A percentile compares a stretch with the other conserved stretches of the same genome.
Conservation (phyloP, 768 basidiomycete species). For the Pulveroboletus sp. region DNA sequence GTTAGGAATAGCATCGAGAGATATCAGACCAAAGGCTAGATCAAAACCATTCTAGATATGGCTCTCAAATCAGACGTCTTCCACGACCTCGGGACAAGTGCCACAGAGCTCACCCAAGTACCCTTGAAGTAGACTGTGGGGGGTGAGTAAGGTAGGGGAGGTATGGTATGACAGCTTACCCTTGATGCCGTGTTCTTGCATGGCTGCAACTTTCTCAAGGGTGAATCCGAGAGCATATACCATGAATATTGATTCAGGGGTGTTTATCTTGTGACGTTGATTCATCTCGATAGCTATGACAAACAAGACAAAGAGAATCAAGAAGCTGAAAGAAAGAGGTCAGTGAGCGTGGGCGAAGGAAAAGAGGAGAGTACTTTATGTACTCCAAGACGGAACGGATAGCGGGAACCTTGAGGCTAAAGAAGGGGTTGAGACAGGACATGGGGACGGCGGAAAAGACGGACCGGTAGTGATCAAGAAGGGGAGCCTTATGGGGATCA, state of each 20-base stretch:
- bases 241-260: conserved; percentile 72
- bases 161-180: conserved; percentile 38
- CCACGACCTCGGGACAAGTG: conserved; percentile 8
- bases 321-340: conserved; percentile 43
- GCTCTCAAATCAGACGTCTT: conserved; percentile 14
- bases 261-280: conserved; percentile 56
- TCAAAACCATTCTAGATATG: conserved; percentile 81
- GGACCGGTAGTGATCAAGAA: conserved; percentile 94
- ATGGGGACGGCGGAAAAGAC: conserved; percentile 11
- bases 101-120: conserved; percentile 57
- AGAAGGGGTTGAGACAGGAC: not conserved
- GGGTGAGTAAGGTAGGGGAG: conserved; percentile 3
- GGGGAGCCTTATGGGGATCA: conserved; percentile 87
- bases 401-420: conserved; percentile 86
- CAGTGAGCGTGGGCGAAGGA: not conserved
- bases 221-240: conserved; percentile 76
- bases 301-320: conserved; percentile 75
- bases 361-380: conserved; percentile 50
- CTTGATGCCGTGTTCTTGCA: conserved; percentile 93
- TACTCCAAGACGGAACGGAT: conserved; percentile 90
- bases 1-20: not conserved
- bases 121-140: conserved; percentile 73
- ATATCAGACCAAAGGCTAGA: conserved; percentile 68
- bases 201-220: conserved; percentile 87
- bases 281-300: conserved; percentile 75